Conservation (phyloP, 768 basidiomycete genomes). For the Russula vinacea region DNA sequence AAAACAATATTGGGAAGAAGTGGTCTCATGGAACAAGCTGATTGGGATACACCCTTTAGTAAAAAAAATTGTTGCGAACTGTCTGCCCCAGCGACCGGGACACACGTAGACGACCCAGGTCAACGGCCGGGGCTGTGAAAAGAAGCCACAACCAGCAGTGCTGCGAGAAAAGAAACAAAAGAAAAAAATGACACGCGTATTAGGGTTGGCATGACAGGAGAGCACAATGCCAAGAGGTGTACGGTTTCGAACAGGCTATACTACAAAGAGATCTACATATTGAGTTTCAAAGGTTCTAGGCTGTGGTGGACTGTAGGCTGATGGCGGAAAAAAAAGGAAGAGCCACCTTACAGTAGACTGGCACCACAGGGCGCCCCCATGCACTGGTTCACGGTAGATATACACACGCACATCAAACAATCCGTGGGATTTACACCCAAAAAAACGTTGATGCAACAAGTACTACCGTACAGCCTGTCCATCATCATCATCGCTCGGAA, state of each 20-base stretch:
- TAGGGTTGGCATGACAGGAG: constrained; percentile 8
- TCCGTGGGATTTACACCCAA: too few relatives aligned
- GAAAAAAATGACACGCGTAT: constrained; percentile 3
- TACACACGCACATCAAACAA: too few relatives aligned
- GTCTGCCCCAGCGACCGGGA: background rate
- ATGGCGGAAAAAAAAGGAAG: too few relatives aligned
- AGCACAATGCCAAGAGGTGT: background rate
- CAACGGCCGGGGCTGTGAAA: background rate
- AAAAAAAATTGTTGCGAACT: background rate
- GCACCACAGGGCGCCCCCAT: too few relatives aligned
- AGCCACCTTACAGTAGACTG: too few relatives aligned
- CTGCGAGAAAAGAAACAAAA: background rate
- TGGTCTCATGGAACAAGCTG: background rate
- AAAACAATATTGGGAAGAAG: background rate
- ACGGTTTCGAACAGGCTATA: constrained; percentile 1
- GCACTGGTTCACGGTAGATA: too few relatives aligned
- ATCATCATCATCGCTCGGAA: too few relatives aligned
- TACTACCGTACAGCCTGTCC: too few relatives aligned
- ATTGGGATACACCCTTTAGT: background rate
- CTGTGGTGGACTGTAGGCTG: too few relatives aligned
- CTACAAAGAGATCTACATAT: too few relatives aligned
- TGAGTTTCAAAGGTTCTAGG: too few relatives aligned
- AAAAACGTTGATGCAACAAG: too few relatives aligned
- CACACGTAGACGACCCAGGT: background rate
- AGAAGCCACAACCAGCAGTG: background rate